A percentile compares a stretch with the other conserved stretches of the same genome.
Evolutionary conservation across 768 basidiomycete genomes (phyloP).

Genomic region (Tricholoma sp.): DNA sequence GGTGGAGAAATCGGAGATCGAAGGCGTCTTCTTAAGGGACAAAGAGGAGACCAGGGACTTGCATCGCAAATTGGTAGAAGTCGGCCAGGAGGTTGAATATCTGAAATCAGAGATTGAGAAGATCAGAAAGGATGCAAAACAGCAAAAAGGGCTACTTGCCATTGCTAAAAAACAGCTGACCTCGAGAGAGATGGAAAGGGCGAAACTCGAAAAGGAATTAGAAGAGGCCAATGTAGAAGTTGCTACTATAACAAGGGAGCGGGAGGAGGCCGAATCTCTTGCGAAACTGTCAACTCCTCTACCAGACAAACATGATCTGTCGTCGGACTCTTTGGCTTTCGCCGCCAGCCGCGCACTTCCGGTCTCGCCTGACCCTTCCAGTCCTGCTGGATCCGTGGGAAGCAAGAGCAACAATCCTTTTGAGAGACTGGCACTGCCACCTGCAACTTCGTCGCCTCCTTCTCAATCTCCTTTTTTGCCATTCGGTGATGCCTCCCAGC

Average conservation of each 20-base stretch:
- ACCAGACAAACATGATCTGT: conserved; percentile 26
- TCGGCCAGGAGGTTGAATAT: conserved; percentile 63
- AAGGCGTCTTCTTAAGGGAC: conserved; percentile 80
- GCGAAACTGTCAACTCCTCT: conserved; percentile 23
- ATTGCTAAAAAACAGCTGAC: conserved; percentile 93
- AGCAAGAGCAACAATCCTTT: conserved; percentile 91
- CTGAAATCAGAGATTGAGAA: conserved; percentile 80
- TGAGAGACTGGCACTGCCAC: conserved; percentile 57
- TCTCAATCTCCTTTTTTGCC: conserved; percentile 61
- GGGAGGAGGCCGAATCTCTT: conserved; percentile 48
- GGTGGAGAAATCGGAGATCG: conserved; percentile 89
- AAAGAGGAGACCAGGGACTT: conserved; percentile 91
- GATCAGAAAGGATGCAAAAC: conserved; percentile 87
- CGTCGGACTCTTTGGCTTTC: conserved; percentile 46
- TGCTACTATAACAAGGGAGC: conserved; percentile 47
- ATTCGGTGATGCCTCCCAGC: conserved; percentile 32
- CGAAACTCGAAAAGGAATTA: conserved; percentile 66
- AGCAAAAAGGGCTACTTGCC: conserved; percentile 92
- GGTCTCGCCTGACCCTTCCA: conserved; percentile 56
- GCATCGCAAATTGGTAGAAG: conserved; percentile 80
- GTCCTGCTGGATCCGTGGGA: conserved; percentile 39
- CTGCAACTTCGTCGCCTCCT: conserved; percentile 36
- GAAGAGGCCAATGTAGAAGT: conserved; percentile 59
- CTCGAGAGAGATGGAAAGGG: conserved; percentile 74
- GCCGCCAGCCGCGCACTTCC: conserved; percentile 76